These are phyloP conservation scores for Steccherinum ochraceum DNA, from an alignment of 768 basidiomycete genomes.

Conservation along the genomic window DNA sequence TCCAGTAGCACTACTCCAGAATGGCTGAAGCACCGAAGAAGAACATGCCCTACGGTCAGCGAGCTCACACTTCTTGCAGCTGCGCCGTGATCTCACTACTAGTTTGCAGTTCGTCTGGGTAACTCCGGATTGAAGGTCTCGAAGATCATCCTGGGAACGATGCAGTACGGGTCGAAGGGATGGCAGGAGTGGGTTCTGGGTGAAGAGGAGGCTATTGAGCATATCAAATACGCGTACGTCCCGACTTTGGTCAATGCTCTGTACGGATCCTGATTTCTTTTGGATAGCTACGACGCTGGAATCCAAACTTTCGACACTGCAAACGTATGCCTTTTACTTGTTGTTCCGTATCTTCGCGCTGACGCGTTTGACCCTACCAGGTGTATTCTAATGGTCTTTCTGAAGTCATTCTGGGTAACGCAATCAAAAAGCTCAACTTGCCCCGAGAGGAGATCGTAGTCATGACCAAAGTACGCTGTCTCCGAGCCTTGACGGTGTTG, in stretches of 20 bases:
- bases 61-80: not conserved
- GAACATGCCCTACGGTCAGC: slow-evolving; percentile 13
- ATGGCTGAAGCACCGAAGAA: not conserved
- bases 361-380: slow-evolving; percentile 13
- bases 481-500: slow-evolving; percentile 11
- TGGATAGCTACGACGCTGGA: slow-evolving; percentile 31
- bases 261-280: not conserved
- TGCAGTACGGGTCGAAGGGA: slow-evolving; percentile 13
- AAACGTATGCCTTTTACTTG: slow-evolving; percentile 16
- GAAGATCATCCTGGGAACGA: slow-evolving; percentile 27
- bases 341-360: too few relatives aligned
- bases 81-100: not conserved
- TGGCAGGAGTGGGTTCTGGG: slow-evolving; percentile 32
- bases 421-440: slow-evolving; percentile 35
- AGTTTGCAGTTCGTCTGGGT: slow-evolving; percentile 33
- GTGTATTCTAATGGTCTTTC: slow-evolving; percentile 33
- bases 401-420: slow-evolving; percentile 37
- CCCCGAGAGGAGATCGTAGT: slow-evolving; percentile 42
- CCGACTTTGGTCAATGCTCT: not conserved
- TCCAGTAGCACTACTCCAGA: not conserved
- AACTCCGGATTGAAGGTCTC: slow-evolving; percentile 35
- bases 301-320: slow-evolving; percentile 36
- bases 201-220: slow-evolving; percentile 27
- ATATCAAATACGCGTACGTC: slow-evolving; percentile 37
- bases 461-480: slow-evolving; percentile 35